Conservation (phyloP, 2,329 filamentous ascomycete genomes). For the Seiridium cupressi region DNA sequence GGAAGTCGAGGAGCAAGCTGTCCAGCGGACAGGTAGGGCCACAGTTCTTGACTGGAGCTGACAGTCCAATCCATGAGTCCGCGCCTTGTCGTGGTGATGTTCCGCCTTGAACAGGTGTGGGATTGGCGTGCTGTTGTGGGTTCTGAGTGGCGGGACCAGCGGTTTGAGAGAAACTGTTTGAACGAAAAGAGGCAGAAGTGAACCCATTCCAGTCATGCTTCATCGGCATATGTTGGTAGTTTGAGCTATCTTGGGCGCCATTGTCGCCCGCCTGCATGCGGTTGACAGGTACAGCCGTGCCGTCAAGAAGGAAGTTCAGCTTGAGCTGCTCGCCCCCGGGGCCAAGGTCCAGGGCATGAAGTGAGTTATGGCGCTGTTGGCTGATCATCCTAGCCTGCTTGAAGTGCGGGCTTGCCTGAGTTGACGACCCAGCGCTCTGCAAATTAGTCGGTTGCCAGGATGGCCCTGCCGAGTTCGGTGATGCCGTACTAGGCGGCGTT, state of each 20-base stretch:
- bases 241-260: slow-evolving; percentile 43
- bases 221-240: slow-evolving; percentile 46
- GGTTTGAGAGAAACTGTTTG: slow-evolving; percentile 1
- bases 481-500: slow-evolving; percentile 37
- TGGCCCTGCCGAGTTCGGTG: slow-evolving; percentile 28
- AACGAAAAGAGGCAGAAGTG: slow-evolving; percentile 4
- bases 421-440: slow-evolving; percentile 12
- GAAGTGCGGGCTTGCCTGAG: slow-evolving; percentile 22
- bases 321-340: slow-evolving; percentile 61
- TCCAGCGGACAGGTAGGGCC: slow-evolving; percentile 75
- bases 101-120: not conserved
- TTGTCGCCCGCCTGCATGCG: slow-evolving; percentile 50
- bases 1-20: slow-evolving; percentile 75
- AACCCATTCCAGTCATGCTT: slow-evolving; percentile 47
- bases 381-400: slow-evolving; percentile 31
- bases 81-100: not conserved
- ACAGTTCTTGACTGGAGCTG: slow-evolving; percentile 55
- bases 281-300: slow-evolving; percentile 46
- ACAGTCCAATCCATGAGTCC: slow-evolving; percentile 15
- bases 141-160: not conserved
- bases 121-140: not conserved
- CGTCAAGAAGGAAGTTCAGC: slow-evolving; percentile 69
- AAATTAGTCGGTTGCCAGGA: slow-evolving; percentile 23
- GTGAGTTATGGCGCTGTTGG: slow-evolving; percentile 48
- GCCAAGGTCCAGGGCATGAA: slow-evolving; percentile 58